Conservation (phyloP, 306 rosid species). For the Quercus wislizeni region DNA sequence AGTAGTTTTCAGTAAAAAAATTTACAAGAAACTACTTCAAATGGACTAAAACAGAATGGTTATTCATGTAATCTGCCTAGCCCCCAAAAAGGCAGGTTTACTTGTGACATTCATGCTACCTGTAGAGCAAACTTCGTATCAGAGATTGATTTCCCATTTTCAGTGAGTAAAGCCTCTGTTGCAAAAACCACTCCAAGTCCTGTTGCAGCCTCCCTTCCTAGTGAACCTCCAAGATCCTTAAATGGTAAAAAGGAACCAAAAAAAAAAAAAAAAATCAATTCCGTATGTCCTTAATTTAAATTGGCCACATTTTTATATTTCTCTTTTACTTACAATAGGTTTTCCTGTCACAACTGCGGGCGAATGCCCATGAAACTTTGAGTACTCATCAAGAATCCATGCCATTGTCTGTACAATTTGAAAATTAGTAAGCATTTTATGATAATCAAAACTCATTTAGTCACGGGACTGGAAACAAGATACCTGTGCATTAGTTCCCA, state of each 20-base stretch:
- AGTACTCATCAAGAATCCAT: slow-evolving; percentile 84
- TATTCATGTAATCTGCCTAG: not conserved
- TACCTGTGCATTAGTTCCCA: slow-evolving; percentile 79
- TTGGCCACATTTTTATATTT: not conserved
- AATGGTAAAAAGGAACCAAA: not conserved
- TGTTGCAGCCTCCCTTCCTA: slow-evolving; percentile 75
- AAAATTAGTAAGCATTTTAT: not conserved
- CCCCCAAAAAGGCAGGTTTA: not conserved
- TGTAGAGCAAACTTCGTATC: slow-evolving; percentile 56
- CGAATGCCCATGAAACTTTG: slow-evolving; percentile 78
- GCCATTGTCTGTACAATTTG: slow-evolving; percentile 62
- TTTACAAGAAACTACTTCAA: not conserved
- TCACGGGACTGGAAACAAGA: not conserved
- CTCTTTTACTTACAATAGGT: slow-evolving; percentile 49
- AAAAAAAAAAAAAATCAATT: not conserved
- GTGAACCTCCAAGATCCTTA: slow-evolving; percentile 80
- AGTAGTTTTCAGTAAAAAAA: not conserved
- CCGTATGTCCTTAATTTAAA: not conserved
- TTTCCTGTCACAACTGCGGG: slow-evolving; percentile 80
- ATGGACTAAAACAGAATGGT: not conserved
- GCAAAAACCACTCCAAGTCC: slow-evolving; percentile 67
- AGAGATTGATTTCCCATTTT: slow-evolving; percentile 54
- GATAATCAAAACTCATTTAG: not conserved
- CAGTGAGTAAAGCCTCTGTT: slow-evolving; percentile 63
- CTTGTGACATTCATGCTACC: slow-evolving; percentile 28